Conservation (phyloP, 179 eudicot species). For the Silene noctiflora region DNA sequence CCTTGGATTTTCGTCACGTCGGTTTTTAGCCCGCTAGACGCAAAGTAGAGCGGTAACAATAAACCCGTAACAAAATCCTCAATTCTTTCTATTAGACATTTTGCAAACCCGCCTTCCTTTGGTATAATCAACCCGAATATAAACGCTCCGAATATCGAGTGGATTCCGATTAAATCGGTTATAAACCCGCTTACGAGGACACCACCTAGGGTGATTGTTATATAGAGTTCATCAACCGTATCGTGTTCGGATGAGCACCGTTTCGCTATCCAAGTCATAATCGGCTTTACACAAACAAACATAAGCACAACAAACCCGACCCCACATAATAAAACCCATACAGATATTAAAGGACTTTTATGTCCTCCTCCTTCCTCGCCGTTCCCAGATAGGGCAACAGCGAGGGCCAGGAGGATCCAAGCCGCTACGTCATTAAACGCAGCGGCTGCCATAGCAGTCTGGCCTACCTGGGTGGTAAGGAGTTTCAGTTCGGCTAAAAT, state of each 20-base stretch:
- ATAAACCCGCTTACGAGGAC: slow-evolving; percentile 37
- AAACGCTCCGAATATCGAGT: slow-evolving; percentile 58
- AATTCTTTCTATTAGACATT: slow-evolving; percentile 36
- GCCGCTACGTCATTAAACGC: slow-evolving; percentile 58
- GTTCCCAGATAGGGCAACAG: slow-evolving; percentile 43
- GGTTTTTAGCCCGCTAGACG: slow-evolving; percentile 60
- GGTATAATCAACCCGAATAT: slow-evolving; percentile 51
- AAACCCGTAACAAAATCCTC: slow-evolving; percentile 55
- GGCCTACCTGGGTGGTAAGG: slow-evolving; percentile 33
- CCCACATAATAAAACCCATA: slow-evolving; percentile 41
- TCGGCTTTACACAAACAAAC: slow-evolving; percentile 26
- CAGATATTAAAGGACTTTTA: slow-evolving; percentile 35
- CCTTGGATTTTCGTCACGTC: slow-evolving; percentile 45
- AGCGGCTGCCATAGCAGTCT: slow-evolving; percentile 56
- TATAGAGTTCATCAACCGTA: slow-evolving; percentile 28
- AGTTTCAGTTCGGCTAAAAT: slow-evolving; percentile 38
- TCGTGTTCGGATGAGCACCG: slow-evolving; percentile 26
- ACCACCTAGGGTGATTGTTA: slow-evolving; percentile 32
- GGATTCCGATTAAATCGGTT: slow-evolving; percentile 55
- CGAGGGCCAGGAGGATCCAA: slow-evolving; percentile 53
- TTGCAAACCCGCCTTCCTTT: slow-evolving; percentile 43
- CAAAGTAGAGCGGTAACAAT: slow-evolving; percentile 51
- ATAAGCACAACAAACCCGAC: slow-evolving; percentile 34
- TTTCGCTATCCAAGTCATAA: slow-evolving; percentile 33
- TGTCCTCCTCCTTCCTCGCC: slow-evolving; percentile 15